Percentiles rank a stretch among this genome's conserved stretches.
Evolutionary conservation across 306 rosid species (phyloP).

Genomic region (Vicia villosa): DNA sequence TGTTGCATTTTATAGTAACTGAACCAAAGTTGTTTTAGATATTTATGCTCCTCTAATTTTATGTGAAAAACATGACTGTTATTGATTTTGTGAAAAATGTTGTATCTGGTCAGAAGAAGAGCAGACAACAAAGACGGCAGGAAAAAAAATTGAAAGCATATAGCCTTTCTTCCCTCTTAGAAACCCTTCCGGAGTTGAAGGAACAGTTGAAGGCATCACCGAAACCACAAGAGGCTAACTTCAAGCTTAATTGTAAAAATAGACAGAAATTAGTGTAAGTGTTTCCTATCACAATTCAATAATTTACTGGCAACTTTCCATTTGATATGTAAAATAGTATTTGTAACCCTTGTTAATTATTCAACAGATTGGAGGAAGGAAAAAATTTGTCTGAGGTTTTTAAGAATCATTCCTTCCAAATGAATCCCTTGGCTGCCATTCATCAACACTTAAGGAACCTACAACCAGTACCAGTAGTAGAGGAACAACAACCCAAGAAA

Average conservation of each 20-base stretch:
- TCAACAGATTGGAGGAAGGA: constrained; percentile 72
- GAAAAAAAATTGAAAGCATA: constrained; percentile 63
- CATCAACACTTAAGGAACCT: constrained; percentile 58
- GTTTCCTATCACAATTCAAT: constrained; percentile 22
- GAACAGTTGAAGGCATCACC: constrained; percentile 43
- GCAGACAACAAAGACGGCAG: constrained; percentile 59
- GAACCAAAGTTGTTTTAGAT: background rate
- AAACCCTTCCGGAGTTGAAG: constrained; percentile 66
- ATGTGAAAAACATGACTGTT: constrained; percentile 13
- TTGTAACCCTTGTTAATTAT: constrained; percentile 28
- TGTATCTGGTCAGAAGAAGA: constrained; percentile 44
- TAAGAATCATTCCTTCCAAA: constrained; percentile 54
- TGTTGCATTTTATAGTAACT: constrained; percentile 11
- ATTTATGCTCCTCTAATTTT: background rate
- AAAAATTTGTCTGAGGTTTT: constrained; percentile 56
- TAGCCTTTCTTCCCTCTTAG: constrained; percentile 66
- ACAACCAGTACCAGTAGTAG: constrained; percentile 57
- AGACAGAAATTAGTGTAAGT: constrained; percentile 69
- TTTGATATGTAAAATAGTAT: constrained; percentile 18
- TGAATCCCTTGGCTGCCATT: constrained; percentile 64
- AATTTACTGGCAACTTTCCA: constrained; percentile 12
- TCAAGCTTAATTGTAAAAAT: constrained; percentile 63
- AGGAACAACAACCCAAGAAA: constrained; percentile 51
- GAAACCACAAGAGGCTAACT: constrained; percentile 33
- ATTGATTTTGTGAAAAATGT: constrained; percentile 24